A percentile compares a stretch with the other conserved stretches of the same genome.
Evolutionary conservation across 1,139 yeast species (phyloP).

Genomic region (Hyphopichia wangnamkhiaoensis): DNA sequence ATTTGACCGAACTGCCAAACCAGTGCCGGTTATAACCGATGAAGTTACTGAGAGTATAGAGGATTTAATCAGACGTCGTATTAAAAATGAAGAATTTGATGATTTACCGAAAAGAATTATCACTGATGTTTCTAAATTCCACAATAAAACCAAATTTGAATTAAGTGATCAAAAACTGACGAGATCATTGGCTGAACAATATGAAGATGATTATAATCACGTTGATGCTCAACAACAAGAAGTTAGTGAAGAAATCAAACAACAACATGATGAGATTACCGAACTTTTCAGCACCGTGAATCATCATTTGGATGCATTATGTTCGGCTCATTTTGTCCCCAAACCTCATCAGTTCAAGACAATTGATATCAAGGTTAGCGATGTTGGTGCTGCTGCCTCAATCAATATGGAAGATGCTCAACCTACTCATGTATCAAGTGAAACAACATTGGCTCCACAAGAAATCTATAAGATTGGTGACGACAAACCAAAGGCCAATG

Average conservation of each 20-base stretch:
- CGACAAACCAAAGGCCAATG: constrained; percentile 48
- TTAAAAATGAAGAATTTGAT: constrained; percentile 74
- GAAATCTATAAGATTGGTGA: constrained; percentile 74
- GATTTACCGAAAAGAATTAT: constrained; percentile 76
- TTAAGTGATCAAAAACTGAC: constrained; percentile 82
- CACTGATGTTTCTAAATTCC: constrained; percentile 63
- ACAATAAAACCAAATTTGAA: constrained; percentile 52
- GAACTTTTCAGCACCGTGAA: constrained; percentile 63
- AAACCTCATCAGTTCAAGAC: constrained; percentile 76
- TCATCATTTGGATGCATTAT: constrained; percentile 79
- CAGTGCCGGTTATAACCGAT: constrained; percentile 88
- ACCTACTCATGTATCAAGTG: constrained; percentile 77
- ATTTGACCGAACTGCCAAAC: constrained; percentile 48
- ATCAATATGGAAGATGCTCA: constrained; percentile 96
- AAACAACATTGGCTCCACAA: constrained; percentile 89
- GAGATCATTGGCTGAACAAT: constrained; percentile 87
- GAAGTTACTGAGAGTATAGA: constrained; percentile 85
- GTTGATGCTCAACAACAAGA: constrained; percentile 41
- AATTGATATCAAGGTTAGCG: constrained; percentile 71
- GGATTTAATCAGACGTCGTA: constrained; percentile 82
- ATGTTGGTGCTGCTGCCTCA: constrained; percentile 55
- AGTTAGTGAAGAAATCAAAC: constrained; percentile 60
- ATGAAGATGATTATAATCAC: constrained; percentile 78
- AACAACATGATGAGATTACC: constrained; percentile 77
- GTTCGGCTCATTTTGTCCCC: constrained; percentile 93